Percentiles rank a stretch among this genome's conserved stretches.
Conservation (phyloP, 495 filamentous ascomycete genomes). For the Penicillium coprophilum region DNA sequence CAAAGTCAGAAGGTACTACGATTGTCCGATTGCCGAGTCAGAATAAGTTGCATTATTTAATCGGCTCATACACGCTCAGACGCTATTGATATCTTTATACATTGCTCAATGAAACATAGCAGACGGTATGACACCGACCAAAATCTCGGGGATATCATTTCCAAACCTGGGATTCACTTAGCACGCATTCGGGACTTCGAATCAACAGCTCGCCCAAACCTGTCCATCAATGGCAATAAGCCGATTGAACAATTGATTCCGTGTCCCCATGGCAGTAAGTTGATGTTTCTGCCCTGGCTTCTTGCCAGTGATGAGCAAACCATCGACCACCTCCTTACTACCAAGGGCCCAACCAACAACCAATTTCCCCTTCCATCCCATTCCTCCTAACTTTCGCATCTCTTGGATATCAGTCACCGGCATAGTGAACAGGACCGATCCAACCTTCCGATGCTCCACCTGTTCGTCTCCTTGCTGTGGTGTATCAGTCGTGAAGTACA, state of each 20-base stretch:
- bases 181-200: slow-evolving; percentile 16
- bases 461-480: slow-evolving; percentile 15
- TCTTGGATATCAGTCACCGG: slow-evolving; percentile 62
- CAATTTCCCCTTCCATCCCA: slow-evolving; percentile 86
- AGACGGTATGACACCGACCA: neutral
- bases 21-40: too few species aligned
- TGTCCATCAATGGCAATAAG: slow-evolving; percentile 78
- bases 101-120: neutral
- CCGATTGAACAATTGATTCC: slow-evolving; percentile 86
- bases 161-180: slow-evolving; percentile 29
- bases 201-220: slow-evolving; percentile 82
- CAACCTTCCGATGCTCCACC: slow-evolving; percentile 43
- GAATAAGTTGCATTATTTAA: too few species aligned
- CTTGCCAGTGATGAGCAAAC: slow-evolving; percentile 65
- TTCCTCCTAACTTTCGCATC: slow-evolving; percentile 76
- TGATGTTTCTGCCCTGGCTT: slow-evolving; percentile 49
- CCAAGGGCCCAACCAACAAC: slow-evolving; percentile 80
- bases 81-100: neutral
- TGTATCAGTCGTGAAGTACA: slow-evolving; percentile 50
- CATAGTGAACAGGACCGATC: slow-evolving; percentile 43
- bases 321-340: slow-evolving; percentile 72
- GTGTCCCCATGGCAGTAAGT: slow-evolving; percentile 68
- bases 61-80: too few species aligned
- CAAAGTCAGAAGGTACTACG: too few species aligned
- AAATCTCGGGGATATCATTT: slow-evolving; percentile 2